Percentiles rank a stretch among this genome's conserved stretches.
Conservation (phyloP, 1,284 basidiomycete species). For the Puccinia novopanici region DNA sequence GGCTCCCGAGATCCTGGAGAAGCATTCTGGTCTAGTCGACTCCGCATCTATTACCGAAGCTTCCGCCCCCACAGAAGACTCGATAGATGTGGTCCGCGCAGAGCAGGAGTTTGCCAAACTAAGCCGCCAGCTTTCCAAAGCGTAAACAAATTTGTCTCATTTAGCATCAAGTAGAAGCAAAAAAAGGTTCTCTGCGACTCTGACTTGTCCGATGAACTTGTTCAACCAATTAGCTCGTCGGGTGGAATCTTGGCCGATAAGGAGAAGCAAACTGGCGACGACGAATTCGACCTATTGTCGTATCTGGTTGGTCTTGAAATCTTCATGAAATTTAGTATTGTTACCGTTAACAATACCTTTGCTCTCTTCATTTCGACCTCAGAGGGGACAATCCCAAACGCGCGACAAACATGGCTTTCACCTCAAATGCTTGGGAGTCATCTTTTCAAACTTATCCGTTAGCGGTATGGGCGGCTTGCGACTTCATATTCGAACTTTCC, state of each 20-base stretch:
- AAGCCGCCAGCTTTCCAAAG: constrained; percentile 45
- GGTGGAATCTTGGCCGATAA: constrained; percentile 11
- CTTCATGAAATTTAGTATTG: neutral
- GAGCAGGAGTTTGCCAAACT: constrained; percentile 41
- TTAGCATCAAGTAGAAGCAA: neutral
- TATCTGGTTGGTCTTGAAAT: constrained; percentile 31
- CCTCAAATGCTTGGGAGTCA: constrained; percentile 64
- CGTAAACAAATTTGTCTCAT: neutral
- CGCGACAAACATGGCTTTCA: constrained; percentile 36
- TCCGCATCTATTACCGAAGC: neutral
- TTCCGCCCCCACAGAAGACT: constrained; percentile 22
- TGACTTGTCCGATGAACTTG: neutral
- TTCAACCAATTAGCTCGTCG: neutral
- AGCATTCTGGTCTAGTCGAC: neutral
- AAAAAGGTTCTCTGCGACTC: too few relatives aligned
- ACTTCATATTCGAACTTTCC: constrained; percentile 58
- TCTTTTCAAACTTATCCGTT: constrained; percentile 74
- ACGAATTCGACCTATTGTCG: constrained; percentile 36
- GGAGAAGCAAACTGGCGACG: constrained; percentile 31
- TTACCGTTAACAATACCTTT: neutral
- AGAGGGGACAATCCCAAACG: constrained; percentile 39
- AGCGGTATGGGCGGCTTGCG: constrained; percentile 68
- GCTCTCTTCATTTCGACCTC: too few relatives aligned
- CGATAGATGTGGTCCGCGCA: constrained; percentile 31
- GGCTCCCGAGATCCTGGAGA: neutral